These are phyloP conservation scores for Blakeslea trispora DNA, from an alignment of 371 early-diverging fungal species.

Conservation along the genomic window DNA sequence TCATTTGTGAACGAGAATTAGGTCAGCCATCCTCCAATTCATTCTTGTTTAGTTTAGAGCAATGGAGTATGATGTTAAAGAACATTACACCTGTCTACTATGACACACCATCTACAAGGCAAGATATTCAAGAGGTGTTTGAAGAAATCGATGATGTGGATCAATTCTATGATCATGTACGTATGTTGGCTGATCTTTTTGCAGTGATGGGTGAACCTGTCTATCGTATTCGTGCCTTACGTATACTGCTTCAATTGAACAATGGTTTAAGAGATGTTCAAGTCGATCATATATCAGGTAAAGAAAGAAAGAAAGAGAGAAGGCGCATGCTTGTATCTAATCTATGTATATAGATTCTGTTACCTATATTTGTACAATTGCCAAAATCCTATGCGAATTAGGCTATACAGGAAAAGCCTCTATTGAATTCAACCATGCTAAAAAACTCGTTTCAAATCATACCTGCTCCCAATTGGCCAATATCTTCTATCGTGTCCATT, in stretches of 20 bases:
- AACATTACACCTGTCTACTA: constrained; percentile 26
- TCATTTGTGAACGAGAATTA: constrained; percentile 46
- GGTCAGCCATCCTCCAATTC: constrained; percentile 30
- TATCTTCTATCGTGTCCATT: constrained; percentile 36
- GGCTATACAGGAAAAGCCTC: constrained; percentile 74
- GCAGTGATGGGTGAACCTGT: constrained; percentile 42
- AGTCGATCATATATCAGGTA: constrained; percentile 33
- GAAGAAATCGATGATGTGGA: constrained; percentile 41
- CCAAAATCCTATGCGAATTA: constrained; percentile 51
- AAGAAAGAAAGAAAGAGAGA: background rate
- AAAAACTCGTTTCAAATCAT: constrained; percentile 33
- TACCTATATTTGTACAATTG: constrained; percentile 53
- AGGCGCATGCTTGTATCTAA: background rate
- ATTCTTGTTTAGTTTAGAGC: constrained; percentile 53
- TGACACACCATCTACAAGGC: constrained; percentile 18
- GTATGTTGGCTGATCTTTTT: constrained; percentile 53
- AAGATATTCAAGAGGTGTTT: constrained; percentile 20
- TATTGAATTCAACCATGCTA: constrained; percentile 51
- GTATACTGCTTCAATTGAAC: constrained; percentile 50
- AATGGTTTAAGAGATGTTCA: constrained; percentile 37
- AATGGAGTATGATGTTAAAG: constrained; percentile 58
- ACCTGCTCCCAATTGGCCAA: constrained; percentile 26
- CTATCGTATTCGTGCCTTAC: constrained; percentile 45
- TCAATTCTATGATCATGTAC: constrained; percentile 43
- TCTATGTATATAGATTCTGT: constrained; percentile 42